phyloP scores from a whole-genome alignment of 1,139 yeast genomes.

The Pneumocystis sp. region DNA sequence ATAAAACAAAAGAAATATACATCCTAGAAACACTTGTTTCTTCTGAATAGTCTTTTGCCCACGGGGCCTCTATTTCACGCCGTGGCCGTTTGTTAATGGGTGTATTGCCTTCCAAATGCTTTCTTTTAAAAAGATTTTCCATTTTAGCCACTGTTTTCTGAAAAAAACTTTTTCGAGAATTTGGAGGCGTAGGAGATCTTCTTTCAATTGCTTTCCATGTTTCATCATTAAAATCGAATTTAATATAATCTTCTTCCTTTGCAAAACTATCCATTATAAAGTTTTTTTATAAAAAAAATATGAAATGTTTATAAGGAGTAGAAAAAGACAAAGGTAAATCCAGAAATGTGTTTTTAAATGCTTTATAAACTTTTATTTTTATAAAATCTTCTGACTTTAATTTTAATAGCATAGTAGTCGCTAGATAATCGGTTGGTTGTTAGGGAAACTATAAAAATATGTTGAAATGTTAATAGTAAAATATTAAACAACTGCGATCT shows the following conservation, averaged over 20 bases:
- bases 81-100: constrained; percentile 19
- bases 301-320: background rate
- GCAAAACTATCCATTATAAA: constrained; percentile 2
- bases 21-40: constrained; percentile 14
- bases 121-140: constrained; percentile 5
- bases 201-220: constrained; percentile 14
- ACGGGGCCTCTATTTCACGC: constrained; percentile 17
- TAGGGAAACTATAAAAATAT: background rate
- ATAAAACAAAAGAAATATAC: constrained; percentile 61
- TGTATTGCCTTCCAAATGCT: constrained; percentile 17
- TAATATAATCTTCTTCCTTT: constrained; percentile 20
- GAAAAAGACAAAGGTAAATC: background rate
- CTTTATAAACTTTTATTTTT: background rate
- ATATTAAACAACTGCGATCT: background rate
- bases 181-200: background rate
- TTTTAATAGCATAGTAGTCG: background rate
- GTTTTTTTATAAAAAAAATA: background rate
- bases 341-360: background rate
- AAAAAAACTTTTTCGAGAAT: background rate
- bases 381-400: background rate
- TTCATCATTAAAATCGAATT: constrained; percentile 22
- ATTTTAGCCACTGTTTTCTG: constrained; percentile 14
- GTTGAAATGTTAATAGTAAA: no score
- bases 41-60: constrained; percentile 14
- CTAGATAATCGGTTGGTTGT: background rate